Base-by-base conservation (phyloP, 2,329 filamentous ascomycete species). In the Furcasterigmium furcatum region DNA sequence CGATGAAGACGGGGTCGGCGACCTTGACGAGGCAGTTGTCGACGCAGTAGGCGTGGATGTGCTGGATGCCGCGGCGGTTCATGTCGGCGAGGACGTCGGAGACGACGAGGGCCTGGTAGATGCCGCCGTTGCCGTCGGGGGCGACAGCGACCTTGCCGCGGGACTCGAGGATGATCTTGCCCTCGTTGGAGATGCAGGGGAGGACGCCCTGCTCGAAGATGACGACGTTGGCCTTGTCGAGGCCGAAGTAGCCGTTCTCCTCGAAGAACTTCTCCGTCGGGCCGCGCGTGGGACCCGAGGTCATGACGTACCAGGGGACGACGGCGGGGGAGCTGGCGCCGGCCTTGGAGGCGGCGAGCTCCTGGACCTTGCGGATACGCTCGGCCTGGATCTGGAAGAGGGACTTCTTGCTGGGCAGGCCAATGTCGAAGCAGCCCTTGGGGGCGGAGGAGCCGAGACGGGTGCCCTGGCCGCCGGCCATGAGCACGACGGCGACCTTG, bases 221-320 rank as follows among this genome's bases (percentile, higher is more conserved):
- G 55, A 86, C 70, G 50, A 99, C 86, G 62, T 99, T 94, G 65
- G 87, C 83, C 69, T 88, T 80, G 55, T 85, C 78, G 49, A 99
- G 72, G 6, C 94, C 94, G 66, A 99, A 99, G 76, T 91, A 97
- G 47, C 82, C 80, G 74, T 97, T 79, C 68, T 95, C 78, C 64
- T 87, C 73, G 68, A 99, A 97, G 75, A 94, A 99, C 51, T 87
- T 76, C 74, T 96, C 88, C n/a, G 94, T 99, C 34, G 91, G 89
- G 50, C 82, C 83, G 55, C 91, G 82, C 8, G 94, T 99, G 38
- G 94, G 94, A 5, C 94, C 94, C 60, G 90, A 96, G 59, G 94
- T 99, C 94, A 99, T 99, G 68, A 99, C 90, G 71, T 99, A 99
- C 94, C 94, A 99, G 12, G 94, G 94, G 35, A 97, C 84, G 25